Conservation (phyloP, 106 monocot species). For the Amphibolis antarctica region DNA sequence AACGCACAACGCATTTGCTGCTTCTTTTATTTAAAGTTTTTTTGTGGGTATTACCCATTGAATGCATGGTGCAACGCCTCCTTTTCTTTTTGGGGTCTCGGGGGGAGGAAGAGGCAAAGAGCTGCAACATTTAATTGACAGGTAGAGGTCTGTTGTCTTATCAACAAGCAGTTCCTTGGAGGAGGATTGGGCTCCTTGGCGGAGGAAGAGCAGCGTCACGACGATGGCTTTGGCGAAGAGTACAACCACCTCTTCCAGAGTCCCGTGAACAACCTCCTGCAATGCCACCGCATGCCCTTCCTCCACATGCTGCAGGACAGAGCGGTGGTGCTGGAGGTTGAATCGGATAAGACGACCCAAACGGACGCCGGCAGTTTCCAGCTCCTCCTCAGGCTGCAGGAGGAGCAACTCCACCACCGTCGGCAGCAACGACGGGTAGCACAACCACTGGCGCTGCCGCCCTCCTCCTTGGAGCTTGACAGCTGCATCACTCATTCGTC, state of each 20-base stretch:
- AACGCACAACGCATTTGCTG: too few relatives aligned
- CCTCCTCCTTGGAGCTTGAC: constrained; percentile 22
- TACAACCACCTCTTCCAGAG: too few relatives aligned
- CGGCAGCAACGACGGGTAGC: not conserved
- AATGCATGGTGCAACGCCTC: not conserved
- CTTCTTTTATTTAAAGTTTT: not conserved
- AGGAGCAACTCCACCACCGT: constrained; percentile 15
- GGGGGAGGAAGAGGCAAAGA: too few relatives aligned
- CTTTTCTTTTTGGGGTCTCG: not conserved
- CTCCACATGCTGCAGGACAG: constrained; percentile 52
- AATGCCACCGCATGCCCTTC: constrained; percentile 36
- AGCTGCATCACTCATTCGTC: constrained; percentile 54
- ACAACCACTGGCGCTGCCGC: not conserved
- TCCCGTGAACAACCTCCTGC: not conserved
- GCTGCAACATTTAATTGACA: too few relatives aligned
- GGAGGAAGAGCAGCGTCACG: not conserved
- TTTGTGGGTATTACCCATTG: not conserved
- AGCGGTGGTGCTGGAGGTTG: not conserved
- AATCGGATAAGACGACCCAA: constrained; percentile 4
- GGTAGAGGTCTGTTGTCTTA: not conserved
- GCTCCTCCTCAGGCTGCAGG: constrained; percentile 33
- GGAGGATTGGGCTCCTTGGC: not conserved
- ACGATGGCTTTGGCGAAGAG: too few relatives aligned
- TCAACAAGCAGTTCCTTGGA: constrained; percentile 6
- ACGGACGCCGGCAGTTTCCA: constrained; percentile 19